These are phyloP conservation scores for Pichia sp. DNA, from an alignment of 1,139 yeast species.

Conservation along the genomic window DNA sequence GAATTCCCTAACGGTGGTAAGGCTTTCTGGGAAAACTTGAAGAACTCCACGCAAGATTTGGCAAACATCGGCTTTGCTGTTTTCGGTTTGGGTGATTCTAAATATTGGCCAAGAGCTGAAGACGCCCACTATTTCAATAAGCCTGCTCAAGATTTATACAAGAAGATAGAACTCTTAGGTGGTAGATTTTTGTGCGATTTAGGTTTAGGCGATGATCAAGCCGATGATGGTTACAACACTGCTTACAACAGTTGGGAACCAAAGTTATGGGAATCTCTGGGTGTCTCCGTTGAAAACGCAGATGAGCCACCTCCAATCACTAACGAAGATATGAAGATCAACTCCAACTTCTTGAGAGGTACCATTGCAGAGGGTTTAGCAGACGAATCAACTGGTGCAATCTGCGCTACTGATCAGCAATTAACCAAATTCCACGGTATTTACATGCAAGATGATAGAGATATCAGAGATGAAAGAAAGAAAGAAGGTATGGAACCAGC, in stretches of 20 bases:
- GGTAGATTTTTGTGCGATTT: slow-evolving; percentile 68
- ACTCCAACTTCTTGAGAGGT: slow-evolving; percentile 85
- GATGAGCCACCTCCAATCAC: slow-evolving; percentile 97
- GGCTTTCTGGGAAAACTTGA: slow-evolving; percentile 80
- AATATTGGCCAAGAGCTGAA: slow-evolving; percentile 96
- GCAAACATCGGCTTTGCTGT: slow-evolving; percentile 67
- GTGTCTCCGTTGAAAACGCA: slow-evolving; percentile 75
- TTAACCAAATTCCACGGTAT: slow-evolving; percentile 97
- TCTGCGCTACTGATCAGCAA: slow-evolving; percentile 90
- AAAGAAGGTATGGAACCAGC: slow-evolving; percentile 93
- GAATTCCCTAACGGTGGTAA: slow-evolving; percentile 96
- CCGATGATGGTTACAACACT: slow-evolving; percentile 90
- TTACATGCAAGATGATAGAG: slow-evolving; percentile 98
- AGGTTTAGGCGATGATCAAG: slow-evolving; percentile 96
- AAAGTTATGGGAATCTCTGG: slow-evolving; percentile 79
- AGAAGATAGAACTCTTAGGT: slow-evolving; percentile 63
- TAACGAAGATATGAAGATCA: slow-evolving; percentile 91
- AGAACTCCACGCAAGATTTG: slow-evolving; percentile 70
- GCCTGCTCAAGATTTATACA: slow-evolving; percentile 74
- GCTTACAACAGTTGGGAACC: slow-evolving; percentile 88
- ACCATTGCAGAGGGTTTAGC: slow-evolving; percentile 82
- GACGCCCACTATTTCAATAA: slow-evolving; percentile 91
- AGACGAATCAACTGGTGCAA: slow-evolving; percentile 86
- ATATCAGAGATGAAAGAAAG: slow-evolving; percentile 87
- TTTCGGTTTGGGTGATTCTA: slow-evolving; percentile 90